phyloP scores from a whole-genome alignment of 164 flowering plant species.

The Cinnamomum micranthum region DNA sequence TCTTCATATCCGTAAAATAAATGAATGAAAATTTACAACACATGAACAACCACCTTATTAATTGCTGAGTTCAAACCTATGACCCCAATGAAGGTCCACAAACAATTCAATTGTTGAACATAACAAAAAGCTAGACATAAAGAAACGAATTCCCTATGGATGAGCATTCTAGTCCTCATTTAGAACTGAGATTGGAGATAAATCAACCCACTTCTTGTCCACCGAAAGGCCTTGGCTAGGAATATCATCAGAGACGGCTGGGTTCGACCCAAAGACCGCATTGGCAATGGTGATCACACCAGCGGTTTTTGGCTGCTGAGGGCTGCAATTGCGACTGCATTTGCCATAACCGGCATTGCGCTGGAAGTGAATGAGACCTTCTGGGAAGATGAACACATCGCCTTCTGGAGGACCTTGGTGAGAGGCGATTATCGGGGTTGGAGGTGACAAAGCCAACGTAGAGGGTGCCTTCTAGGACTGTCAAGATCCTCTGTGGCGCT shows the following conservation, averaged over 20 bases:
- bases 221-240: slow-evolving; percentile 5
- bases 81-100: too few relatives aligned
- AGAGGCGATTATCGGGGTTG: background rate
- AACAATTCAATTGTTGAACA: too few relatives aligned
- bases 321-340: background rate
- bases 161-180: background rate
- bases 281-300: slow-evolving; percentile 10
- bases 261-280: slow-evolving; percentile 2
- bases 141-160: too few relatives aligned
- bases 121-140: too few relatives aligned
- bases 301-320: background rate
- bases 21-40: too few relatives aligned
- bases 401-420: background rate
- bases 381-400: slow-evolving; percentile 8
- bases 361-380: slow-evolving; percentile 5
- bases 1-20: too few relatives aligned
- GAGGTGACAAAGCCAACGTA: background rate
- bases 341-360: background rate
- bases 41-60: too few relatives aligned
- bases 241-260: slow-evolving; percentile 1
- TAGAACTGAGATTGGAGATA: background rate
- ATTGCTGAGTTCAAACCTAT: too few relatives aligned
- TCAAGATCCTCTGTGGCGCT: slow-evolving; percentile 4
- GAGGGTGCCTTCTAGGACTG: slow-evolving; percentile 1
- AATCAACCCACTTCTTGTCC: background rate